A percentile compares a stretch with the other conserved stretches of the same genome.
Evolutionary conservation across 768 basidiomycete genomes (phyloP).

Genomic region (Tylopilus rubrobrunneus): DNA sequence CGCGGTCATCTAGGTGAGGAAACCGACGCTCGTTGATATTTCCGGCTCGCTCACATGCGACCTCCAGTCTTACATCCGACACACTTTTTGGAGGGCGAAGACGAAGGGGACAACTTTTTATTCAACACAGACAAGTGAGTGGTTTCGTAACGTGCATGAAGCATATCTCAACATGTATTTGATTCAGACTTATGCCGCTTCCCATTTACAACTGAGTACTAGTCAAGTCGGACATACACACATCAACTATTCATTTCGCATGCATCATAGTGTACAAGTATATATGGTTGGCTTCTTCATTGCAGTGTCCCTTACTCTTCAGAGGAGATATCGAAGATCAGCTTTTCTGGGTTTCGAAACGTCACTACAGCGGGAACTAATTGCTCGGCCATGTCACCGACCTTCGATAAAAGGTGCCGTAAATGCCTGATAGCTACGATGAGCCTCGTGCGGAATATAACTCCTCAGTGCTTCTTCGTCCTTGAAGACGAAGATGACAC

Average conservation of each 20-base stretch:
- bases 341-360: slow-evolving; percentile 7
- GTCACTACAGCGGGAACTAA: background rate
- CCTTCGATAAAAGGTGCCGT: slow-evolving; percentile 17
- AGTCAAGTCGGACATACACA: background rate
- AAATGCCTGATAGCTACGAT: slow-evolving; percentile 5
- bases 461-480: slow-evolving; percentile 9
- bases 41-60: background rate
- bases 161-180: slow-evolving; percentile 6
- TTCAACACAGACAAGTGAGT: slow-evolving; percentile 81
- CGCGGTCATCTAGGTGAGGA: slow-evolving; percentile 82
- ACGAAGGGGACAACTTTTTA: slow-evolving; percentile 86
- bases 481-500: slow-evolving; percentile 23
- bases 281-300: background rate
- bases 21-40: background rate
- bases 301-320: slow-evolving; percentile 7
- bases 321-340: slow-evolving; percentile 23
- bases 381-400: background rate
- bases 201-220: slow-evolving; percentile 61
- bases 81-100: slow-evolving; percentile 91
- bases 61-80: slow-evolving; percentile 75
- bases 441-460: slow-evolving; percentile 15
- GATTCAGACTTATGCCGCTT: slow-evolving; percentile 55
- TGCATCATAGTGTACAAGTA: background rate
- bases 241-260: background rate
- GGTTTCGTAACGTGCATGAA: background rate